Base-by-base conservation (phyloP, 441 rosid species). In the Geranium incanum region DNA sequence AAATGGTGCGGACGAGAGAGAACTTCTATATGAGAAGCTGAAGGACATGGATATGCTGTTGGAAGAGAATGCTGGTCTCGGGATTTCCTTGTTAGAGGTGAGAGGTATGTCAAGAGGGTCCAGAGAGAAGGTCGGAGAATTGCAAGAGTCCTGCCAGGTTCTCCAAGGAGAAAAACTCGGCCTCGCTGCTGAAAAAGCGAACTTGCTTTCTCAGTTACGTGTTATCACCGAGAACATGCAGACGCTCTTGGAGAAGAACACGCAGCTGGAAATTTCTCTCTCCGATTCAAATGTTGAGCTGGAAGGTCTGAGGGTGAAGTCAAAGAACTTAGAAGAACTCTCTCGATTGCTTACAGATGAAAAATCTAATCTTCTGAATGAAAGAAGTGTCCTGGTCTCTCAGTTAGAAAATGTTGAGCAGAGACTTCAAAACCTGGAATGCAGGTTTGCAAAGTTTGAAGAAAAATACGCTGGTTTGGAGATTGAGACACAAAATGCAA, bases 191-290 rank as follows among this genome's bases (percentile, higher is more conserved):
- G 92, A 84, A 77, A 81, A 88, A 84, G 81, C 93, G 0, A 72
- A 81, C 72, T 69, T 93, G 69, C 88, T 91, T 48, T 91, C 95
- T 15, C 99, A 95, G 85, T 77, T 95, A 69, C 97, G 89, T 70
- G 75, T 74, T 50, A 86, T 89, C 85, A 81, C 88, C n/a, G 89
- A 72, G 76, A 86, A 83, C 83, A 84, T 86, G 90, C 88, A 86
- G 81, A 84, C 74, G 73, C 81, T 86, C 69, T 81, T 89, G 73
- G 92, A 84, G 76, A 86, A 82, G 71, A 86, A 85, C 70, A 23
- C 84, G 48, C 75, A 69, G 59, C 72, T 87, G 71, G 95, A 89
- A 70, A 81, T 69, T 41, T 84, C 88, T 13, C 83, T 86, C 70
- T 78, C 84, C 50, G 76, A 76, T 74, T 88, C 88, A 76, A 87